Conservation (phyloP, 2,329 filamentous ascomycete species). For the Ramularia endophylla region DNA sequence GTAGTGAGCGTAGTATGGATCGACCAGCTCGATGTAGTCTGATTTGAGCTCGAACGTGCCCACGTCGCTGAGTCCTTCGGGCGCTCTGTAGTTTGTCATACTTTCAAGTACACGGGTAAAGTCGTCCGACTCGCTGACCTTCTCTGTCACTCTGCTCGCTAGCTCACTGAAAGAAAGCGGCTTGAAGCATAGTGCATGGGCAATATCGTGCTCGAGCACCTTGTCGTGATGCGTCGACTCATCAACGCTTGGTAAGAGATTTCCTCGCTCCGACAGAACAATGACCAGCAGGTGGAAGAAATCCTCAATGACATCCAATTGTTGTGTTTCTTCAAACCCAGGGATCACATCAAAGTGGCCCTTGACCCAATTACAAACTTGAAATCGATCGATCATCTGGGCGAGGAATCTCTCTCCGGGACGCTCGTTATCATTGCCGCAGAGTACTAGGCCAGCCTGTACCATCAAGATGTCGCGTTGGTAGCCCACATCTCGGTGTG, state of each 20-base stretch:
- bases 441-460: slow-evolving; percentile 83
- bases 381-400: slow-evolving; percentile 86
- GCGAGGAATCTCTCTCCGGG: slow-evolving; percentile 59
- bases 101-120: slow-evolving; percentile 79
- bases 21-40: slow-evolving; percentile 78
- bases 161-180: slow-evolving; percentile 93
- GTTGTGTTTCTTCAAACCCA: slow-evolving; percentile 78
- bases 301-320: slow-evolving; percentile 90
- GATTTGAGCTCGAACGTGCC: slow-evolving; percentile 91
- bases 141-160: slow-evolving; percentile 76
- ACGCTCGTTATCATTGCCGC: slow-evolving; percentile 60
- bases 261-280: slow-evolving; percentile 79
- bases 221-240: slow-evolving; percentile 58
- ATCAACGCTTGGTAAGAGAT: slow-evolving; percentile 63
- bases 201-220: slow-evolving; percentile 80
- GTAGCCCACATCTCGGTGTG: slow-evolving; percentile 84
- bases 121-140: slow-evolving; percentile 80
- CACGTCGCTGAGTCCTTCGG: slow-evolving; percentile 85
- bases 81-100: slow-evolving; percentile 82
- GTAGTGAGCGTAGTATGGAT: slow-evolving; percentile 94
- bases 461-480: slow-evolving; percentile 92
- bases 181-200: slow-evolving; percentile 93
- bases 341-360: slow-evolving; percentile 69
- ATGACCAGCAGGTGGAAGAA: slow-evolving; percentile 92
- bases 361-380: slow-evolving; percentile 79